These are phyloP conservation scores for Linum lewisii DNA, from an alignment of 345 rosid genomes.

Conservation along the genomic window DNA sequence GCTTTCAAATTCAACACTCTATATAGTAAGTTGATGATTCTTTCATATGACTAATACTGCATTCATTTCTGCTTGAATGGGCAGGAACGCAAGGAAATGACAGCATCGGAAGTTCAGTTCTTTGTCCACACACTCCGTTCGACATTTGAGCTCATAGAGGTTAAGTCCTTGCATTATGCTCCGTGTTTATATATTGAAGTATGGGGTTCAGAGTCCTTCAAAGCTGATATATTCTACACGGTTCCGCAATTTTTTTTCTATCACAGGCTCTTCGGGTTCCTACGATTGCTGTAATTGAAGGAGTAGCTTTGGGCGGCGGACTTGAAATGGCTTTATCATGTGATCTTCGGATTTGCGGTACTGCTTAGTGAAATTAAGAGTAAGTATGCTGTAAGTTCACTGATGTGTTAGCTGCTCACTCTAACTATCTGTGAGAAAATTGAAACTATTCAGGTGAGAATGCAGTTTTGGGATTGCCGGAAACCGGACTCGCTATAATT, in stretches of 20 bases:
- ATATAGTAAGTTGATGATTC: no score
- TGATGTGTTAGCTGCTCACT: background rate
- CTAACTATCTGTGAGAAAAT: background rate
- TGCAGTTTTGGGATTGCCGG: slow-evolving; percentile 81
- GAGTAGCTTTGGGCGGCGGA: slow-evolving; percentile 93
- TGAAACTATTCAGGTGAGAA: slow-evolving; percentile 43
- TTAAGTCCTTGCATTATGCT: slow-evolving; percentile 7
- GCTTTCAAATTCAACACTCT: no score
- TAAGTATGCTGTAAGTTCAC: background rate
- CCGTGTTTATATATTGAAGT: background rate
- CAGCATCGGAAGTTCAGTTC: slow-evolving; percentile 53
- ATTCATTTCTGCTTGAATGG: slow-evolving; percentile 21
- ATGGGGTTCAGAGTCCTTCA: no score
- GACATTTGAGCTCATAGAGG: slow-evolving; percentile 72
- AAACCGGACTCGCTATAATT: slow-evolving; percentile 93
- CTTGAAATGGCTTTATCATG: slow-evolving; percentile 93
- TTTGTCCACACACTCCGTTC: slow-evolving; percentile 68
- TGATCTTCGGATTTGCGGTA: slow-evolving; percentile 90
- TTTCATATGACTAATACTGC: background rate
- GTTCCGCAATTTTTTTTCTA: slow-evolving; percentile 4
- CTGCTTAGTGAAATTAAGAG: background rate
- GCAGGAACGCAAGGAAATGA: slow-evolving; percentile 85
- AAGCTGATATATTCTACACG: background rate
- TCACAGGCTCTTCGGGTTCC: slow-evolving; percentile 61
- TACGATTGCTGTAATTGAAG: slow-evolving; percentile 82